These are phyloP conservation scores for Filobasidium floriforme DNA, from an alignment of 768 basidiomycete species.

Conservation along the genomic window DNA sequence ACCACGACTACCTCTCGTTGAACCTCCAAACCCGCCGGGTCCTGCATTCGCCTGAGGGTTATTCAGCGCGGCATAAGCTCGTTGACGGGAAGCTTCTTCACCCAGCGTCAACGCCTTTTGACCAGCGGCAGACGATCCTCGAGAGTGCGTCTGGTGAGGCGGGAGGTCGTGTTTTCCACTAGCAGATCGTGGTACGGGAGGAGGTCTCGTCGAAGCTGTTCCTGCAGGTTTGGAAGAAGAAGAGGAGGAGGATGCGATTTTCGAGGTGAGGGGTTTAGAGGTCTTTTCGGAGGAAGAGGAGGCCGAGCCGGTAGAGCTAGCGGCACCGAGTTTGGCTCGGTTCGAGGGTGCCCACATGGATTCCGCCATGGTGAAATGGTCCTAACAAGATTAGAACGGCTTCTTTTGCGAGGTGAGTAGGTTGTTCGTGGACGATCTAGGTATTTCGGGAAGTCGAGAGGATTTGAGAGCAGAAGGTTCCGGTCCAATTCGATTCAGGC, in stretches of 20 bases:
- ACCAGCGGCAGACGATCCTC: neutral
- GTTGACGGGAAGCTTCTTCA: constrained; percentile 1
- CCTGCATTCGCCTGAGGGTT: neutral
- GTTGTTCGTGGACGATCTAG: too few relatives aligned
- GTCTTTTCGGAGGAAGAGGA: neutral
- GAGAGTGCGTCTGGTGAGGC: neutral
- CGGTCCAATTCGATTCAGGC: too few relatives aligned
- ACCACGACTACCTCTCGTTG: neutral
- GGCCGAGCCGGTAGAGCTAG: neutral
- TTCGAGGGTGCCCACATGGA: constrained; percentile 21
- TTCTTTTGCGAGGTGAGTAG: too few relatives aligned
- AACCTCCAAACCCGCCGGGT: neutral
- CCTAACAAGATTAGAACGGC: too few relatives aligned
- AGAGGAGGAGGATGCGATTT: neutral
- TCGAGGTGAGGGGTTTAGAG: neutral
- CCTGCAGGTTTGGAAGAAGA: neutral
- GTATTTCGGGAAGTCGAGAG: too few relatives aligned
- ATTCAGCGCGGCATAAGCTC: constrained; percentile 6
- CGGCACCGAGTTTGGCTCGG: neutral
- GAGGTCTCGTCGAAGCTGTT: neutral
- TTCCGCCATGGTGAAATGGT: constrained; percentile 2
- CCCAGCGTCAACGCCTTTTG: neutral
- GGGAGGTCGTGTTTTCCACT: neutral
- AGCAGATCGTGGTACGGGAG: neutral
- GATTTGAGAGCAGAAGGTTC: too few relatives aligned